Base-by-base conservation (phyloP, 345 rosid species). In the sweet orange (Citrus sinensis) region DNA sequence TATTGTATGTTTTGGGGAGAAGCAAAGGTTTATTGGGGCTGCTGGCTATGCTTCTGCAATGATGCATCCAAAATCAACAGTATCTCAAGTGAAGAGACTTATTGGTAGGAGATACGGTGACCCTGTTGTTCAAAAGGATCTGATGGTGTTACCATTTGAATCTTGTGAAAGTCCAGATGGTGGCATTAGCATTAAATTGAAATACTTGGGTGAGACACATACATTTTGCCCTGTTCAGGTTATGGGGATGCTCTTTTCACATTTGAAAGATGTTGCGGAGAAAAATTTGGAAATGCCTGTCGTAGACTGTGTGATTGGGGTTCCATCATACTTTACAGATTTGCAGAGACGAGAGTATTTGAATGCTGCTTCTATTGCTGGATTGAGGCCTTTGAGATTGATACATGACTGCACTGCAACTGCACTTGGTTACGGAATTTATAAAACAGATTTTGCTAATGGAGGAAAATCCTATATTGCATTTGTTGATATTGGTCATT, bases 301-400 rank as follows among this genome's bases (percentile, higher is more conserved):
- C 35, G 30, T 46, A 4, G 89, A 90, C 75, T 88, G 93, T 55
- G 93, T 90, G 72, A 86, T 88, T 71, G 89, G 93, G 65, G 59
- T 90, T 69, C 93, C 93, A 49, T 88, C 91, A 13, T 86, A 89
- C 84, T 89, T 88, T 74, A 82, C 90, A 1, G 93, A 90, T 64
- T 80, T 88, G 82, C 91, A 88, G 83, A 86, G 93, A 78, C 83
- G 83, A 32, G 87, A 89, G 22, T 90, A 90, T 83, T 75, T 87
- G 78, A 82, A 84, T 83, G 89, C 92, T 70, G 91, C 91, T 59
- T 19, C 67, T 5, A 87, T 88, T 61, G 88, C 89, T 76, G 91
- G 93, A 62, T 80, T 90, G 83, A 88, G 81, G 85, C 90, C 91
- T 74, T 67, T 86, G 83, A 86, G 89, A 80, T 83, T 88, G 80